A percentile compares a stretch with the other conserved stretches of the same genome.
These are phyloP conservation scores for Ananas comosus DNA, from an alignment of 176 grass and related monocot genomes.

Conservation along the genomic window DNA sequence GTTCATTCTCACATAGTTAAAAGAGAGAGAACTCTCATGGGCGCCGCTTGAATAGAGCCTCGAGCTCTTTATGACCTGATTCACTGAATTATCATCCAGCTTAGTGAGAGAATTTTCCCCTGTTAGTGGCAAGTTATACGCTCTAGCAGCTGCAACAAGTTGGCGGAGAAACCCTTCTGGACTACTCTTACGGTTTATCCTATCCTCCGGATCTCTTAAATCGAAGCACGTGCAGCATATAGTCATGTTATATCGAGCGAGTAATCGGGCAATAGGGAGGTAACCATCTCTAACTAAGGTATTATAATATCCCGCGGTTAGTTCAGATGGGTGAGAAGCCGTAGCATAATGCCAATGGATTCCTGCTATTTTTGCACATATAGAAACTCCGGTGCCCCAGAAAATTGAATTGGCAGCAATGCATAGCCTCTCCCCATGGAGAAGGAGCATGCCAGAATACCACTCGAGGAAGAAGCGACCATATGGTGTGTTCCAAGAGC, in stretches of 20 bases:
- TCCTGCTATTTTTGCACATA: constrained; percentile 52
- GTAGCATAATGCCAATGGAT: constrained; percentile 68
- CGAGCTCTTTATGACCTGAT: constrained; percentile 57
- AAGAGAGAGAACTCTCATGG: constrained; percentile 49
- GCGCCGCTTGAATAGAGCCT: constrained; percentile 44
- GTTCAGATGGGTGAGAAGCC: constrained; percentile 55
- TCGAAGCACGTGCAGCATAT: constrained; percentile 59
- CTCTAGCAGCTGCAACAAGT: constrained; percentile 45
- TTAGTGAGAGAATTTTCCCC: constrained; percentile 45
- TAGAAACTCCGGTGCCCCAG: constrained; percentile 38
- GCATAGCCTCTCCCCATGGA: constrained; percentile 66
- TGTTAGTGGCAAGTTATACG: constrained; percentile 44
- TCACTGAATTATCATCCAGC: constrained; percentile 48
- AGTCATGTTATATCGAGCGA: constrained; percentile 40
- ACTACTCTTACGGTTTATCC: constrained; percentile 37
- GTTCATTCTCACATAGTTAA: constrained; percentile 83
- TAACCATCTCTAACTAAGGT: constrained; percentile 65
- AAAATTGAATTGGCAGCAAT: constrained; percentile 39
- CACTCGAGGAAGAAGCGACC: constrained; percentile 67
- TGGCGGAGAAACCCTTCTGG: constrained; percentile 59
- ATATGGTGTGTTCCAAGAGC: constrained; percentile 55
- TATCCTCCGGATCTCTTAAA: constrained; percentile 35
- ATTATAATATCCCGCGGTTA: constrained; percentile 69
- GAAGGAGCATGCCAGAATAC: constrained; percentile 66
- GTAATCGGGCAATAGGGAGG: constrained; percentile 61